A percentile compares a stretch with the other conserved stretches of the same genome.
Conservation (phyloP, 768 basidiomycete genomes). For the Podaxis sp. region DNA sequence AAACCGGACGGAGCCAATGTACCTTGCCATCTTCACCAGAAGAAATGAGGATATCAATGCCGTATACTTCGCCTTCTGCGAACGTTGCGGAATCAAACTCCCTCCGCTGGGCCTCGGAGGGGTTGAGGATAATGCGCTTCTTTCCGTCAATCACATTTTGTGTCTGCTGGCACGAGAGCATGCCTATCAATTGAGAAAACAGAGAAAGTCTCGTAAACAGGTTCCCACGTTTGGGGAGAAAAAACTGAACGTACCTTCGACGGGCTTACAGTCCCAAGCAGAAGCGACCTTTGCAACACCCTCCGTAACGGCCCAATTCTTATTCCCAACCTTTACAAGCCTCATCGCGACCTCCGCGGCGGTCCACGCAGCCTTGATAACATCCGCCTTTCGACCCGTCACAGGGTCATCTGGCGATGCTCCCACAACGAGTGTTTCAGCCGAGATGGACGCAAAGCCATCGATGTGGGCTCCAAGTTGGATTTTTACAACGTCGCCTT, state of each 20-base stretch:
- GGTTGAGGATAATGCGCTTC: slow-evolving; percentile 92
- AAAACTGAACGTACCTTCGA: slow-evolving; percentile 64
- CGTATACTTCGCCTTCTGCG: slow-evolving; percentile 92
- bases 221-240: not conserved
- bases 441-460: slow-evolving; percentile 90
- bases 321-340: slow-evolving; percentile 85
- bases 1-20: slow-evolving; percentile 21
- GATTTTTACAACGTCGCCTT: slow-evolving; percentile 92
- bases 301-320: slow-evolving; percentile 94
- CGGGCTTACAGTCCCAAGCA: slow-evolving; percentile 83
- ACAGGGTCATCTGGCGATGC: slow-evolving; percentile 69
- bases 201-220: slow-evolving; percentile 3
- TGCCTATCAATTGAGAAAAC: slow-evolving; percentile 45
- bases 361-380: slow-evolving; percentile 88
- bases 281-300: slow-evolving; percentile 69
- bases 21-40: slow-evolving; percentile 89
- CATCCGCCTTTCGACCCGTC: slow-evolving; percentile 86
- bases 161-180: slow-evolving; percentile 94
- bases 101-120: slow-evolving; percentile 75
- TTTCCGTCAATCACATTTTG: slow-evolving; percentile 95
- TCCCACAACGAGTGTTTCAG: slow-evolving; percentile 90
- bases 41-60: slow-evolving; percentile 87
- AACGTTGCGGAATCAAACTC: slow-evolving; percentile 85
- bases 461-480: slow-evolving; percentile 98
- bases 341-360: slow-evolving; percentile 93